Evolutionary conservation across 208 protist species (phyloP), one percentile per base, ranked within the genome.

Genomic region (Crithidia fasciculata): DNA sequence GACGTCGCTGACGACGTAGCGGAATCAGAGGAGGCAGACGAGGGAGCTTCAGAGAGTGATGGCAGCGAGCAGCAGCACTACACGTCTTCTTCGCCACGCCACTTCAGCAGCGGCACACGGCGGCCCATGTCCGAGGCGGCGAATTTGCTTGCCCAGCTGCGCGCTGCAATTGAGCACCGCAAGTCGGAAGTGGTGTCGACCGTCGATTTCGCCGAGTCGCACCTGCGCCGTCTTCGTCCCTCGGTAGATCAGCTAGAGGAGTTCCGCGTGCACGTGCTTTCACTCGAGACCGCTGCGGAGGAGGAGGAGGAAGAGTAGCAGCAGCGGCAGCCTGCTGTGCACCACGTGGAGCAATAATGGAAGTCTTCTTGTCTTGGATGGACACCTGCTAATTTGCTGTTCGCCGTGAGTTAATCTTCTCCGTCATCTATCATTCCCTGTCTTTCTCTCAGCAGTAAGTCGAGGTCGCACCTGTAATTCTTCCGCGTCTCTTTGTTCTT

Each of bases 101-200:
- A 57, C 10, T 59, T 59, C 4, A 39, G 40, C 6, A 16, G n/a
- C 10, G 36, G n/a, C 6, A 69, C 64, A 3, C 37, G 5, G 37
- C 43, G 54, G 52, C 64, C 64, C 6, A 36, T 49, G 8, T 69
- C 64, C 3, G 40, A 69, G 52, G 64, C 64, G 64, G 64, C 52
- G 12, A 52, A 69, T 10, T n/a, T 57, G 5, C 49, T 68, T 9
- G 62, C 49, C 18, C 2, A 45, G 49, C 47, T 57, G 19, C 62
- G 37, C 15, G 47, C 37, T 47, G 62, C 62, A 3, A 36, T 57
- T 10, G 62, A n/a, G 16, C 8, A 68, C 13, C n/a, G 62, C 0
- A 68, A 57, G 16, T 47, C 62, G 36, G 62, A 68, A 47, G 8
- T 45, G 19, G 13, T 12, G 36, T 37, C 62, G 37, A 28, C 62